Evolutionary conservation across 2,329 filamentous ascomycete genomes (phyloP), one percentile per base, ranked within the genome.

Genomic region (Xylaria sp.): DNA sequence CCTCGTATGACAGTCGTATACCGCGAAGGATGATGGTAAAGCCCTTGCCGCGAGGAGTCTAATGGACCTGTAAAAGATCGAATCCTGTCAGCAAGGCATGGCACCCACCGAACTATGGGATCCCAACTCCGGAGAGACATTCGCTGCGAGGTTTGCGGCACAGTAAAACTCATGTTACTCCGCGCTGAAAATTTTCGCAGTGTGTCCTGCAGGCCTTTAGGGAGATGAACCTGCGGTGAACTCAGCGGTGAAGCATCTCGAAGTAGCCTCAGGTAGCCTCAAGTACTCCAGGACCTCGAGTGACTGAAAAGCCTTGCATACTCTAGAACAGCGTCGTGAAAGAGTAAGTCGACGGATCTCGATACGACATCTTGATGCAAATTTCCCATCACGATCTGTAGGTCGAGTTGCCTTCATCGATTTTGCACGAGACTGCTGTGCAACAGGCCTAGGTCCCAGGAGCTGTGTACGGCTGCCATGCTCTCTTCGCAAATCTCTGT

Each of bases 131-230:
- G 13, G 44, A 52, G 2, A 32, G 41, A 63, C 2, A 52, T 55
- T 37, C 46, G 44, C 25, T 37, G 25, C 13, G 4, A 32, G 54
- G 5, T 13, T 6, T 59, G 18, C 60, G 65, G 60, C 54, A 50
- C 54, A 41, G 66, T 8, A 41, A 48, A 20, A 20, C 52, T 32
- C 20, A 46, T 48, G 59, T 48, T n/a, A 63, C 46, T 64, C 37
- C n/a, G n/a, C 50, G 37, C n/a, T 10, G 61, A 57, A 61, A 51
- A 50, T 56, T 57, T 62, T 50, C 51, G n/a, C 32, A 28, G 51
- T 23, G 44, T 34, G 5, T 37, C 44, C 62, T 68, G 66, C 41
- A 68, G 66, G 61, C 10, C 62, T 28, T 28, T 65, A 23, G 39
- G 32, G 61, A 48, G 39, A 41, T 23, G 20, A n/a, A 25, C 39